Percentiles rank a stretch among this genome's conserved stretches.
phyloP scores from a whole-genome alignment of 306 rosid genomes.

The Acmispon strigosus region DNA sequence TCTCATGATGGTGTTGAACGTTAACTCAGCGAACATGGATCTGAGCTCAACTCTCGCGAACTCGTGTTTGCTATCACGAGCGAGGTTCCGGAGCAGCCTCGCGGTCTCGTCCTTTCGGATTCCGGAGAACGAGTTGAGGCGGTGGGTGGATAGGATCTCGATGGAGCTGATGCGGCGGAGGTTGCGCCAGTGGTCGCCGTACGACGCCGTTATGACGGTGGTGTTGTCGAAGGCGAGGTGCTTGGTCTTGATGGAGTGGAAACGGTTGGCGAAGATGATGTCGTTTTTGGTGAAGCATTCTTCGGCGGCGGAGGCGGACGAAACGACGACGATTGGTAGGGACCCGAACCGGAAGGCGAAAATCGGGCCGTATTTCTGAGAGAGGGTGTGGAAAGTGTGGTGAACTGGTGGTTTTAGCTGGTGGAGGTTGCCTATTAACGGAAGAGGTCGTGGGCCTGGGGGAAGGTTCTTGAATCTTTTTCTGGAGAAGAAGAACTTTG shows the following conservation, averaged over 20 bases:
- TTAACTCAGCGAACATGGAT: constrained; percentile 32
- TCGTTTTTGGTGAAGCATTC: constrained; percentile 76
- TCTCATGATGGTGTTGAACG: constrained; percentile 53
- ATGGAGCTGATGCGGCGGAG: constrained; percentile 55
- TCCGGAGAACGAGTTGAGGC: constrained; percentile 31
- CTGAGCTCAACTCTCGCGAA: constrained; percentile 33
- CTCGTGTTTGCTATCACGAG: background rate
- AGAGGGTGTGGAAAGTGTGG: constrained; percentile 25
- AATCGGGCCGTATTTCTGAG: constrained; percentile 36
- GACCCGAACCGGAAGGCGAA: constrained; percentile 27
- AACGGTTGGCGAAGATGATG: constrained; percentile 48
- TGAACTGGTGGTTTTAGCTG: constrained; percentile 36
- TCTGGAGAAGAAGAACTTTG: constrained; percentile 21
- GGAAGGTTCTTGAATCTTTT: constrained; percentile 34
- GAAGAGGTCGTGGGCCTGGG: constrained; percentile 45
- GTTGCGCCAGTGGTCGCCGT: constrained; percentile 84
- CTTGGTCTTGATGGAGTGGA: constrained; percentile 19
- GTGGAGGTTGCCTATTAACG: constrained; percentile 57
- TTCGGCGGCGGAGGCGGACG: constrained; percentile 38
- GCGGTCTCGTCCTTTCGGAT: constrained; percentile 41
- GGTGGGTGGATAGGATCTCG: constrained; percentile 52
- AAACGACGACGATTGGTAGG: constrained; percentile 30
- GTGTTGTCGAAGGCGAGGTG: constrained; percentile 41
- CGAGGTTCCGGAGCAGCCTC: constrained; percentile 27
- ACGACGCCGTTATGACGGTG: constrained; percentile 16